phyloP scores from a whole-genome alignment of 345 rosid genomes.

The Aquilaria sinensis region DNA sequence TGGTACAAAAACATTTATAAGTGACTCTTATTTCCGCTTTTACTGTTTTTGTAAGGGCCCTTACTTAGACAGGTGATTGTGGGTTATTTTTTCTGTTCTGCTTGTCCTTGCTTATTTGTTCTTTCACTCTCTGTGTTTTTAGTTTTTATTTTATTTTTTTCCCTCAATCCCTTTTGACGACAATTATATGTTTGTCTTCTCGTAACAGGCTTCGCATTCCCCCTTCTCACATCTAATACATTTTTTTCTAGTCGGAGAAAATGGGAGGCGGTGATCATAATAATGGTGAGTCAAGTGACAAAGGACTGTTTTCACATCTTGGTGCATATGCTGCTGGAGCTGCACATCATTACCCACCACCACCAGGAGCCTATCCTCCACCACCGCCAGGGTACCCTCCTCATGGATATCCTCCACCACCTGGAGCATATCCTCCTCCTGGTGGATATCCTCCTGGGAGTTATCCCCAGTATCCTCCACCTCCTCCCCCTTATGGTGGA shows the following conservation, averaged over 20 bases:
- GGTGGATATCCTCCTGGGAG: constrained; percentile 17
- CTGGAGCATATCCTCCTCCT: constrained; percentile 28
- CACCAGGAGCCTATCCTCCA: constrained; percentile 25
- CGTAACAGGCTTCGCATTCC: too few relatives aligned
- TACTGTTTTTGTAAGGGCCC: too few relatives aligned
- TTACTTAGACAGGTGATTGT: too few relatives aligned
- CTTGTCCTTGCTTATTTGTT: too few relatives aligned
- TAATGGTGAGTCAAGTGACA: constrained; percentile 38
- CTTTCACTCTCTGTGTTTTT: too few relatives aligned
- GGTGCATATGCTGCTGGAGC: constrained; percentile 55
- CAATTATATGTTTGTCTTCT: too few relatives aligned
- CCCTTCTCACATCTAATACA: neutral
- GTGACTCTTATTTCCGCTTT: too few relatives aligned
- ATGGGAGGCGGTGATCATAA: constrained; percentile 43
- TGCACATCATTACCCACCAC: constrained; percentile 36
- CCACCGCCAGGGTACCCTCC: constrained; percentile 33
- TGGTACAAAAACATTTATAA: too few relatives aligned
- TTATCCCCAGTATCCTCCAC: constrained; percentile 26
- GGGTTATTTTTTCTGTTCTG: too few relatives aligned
- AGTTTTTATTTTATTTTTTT: too few relatives aligned
- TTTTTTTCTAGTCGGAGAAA: constrained; percentile 15
- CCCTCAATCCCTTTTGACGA: too few relatives aligned
- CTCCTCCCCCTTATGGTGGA: constrained; percentile 20
- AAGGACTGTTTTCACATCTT: constrained; percentile 59
- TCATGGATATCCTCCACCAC: constrained; percentile 31